Conservation (phyloP, 2,329 filamentous ascomycete genomes). For the Exophiala aquamarina region DNA sequence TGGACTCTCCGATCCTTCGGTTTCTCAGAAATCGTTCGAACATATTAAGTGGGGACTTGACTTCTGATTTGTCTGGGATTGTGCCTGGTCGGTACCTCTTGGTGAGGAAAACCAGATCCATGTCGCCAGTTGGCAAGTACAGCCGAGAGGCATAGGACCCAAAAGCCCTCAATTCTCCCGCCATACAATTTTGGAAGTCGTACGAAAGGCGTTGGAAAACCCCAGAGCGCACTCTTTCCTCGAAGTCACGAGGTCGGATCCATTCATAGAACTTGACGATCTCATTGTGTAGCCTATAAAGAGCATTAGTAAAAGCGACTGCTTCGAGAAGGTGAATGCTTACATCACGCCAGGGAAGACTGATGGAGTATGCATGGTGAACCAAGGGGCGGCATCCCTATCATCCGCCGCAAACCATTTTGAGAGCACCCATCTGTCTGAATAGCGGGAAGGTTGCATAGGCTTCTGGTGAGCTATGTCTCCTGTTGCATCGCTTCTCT, state of each 20-base stretch:
- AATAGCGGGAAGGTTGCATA: not conserved
- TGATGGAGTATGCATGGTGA: constrained; percentile 1
- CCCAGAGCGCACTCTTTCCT: constrained; percentile 71
- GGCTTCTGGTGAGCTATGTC: not conserved
- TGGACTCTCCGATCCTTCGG: constrained; percentile 59
- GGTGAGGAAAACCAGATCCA: constrained; percentile 85
- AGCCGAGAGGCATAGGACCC: constrained; percentile 91
- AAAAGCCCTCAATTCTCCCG: constrained; percentile 69
- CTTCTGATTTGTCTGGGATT: constrained; percentile 39
- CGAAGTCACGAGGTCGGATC: constrained; percentile 73
- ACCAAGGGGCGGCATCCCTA: constrained; percentile 14
- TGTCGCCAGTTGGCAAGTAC: constrained; percentile 78
- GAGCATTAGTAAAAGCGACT: constrained; percentile 5
- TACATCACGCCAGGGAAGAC: constrained; percentile 23
- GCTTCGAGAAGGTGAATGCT: constrained; percentile 3
- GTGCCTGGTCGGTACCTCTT: constrained; percentile 54
- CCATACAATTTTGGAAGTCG: constrained; percentile 58
- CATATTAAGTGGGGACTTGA: constrained; percentile 56
- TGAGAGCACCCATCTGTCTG: constrained; percentile 12
- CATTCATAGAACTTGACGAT: constrained; percentile 86
- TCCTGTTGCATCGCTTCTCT: constrained; percentile 61
- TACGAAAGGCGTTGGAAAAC: constrained; percentile 68
- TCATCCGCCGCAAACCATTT: constrained; percentile 11
- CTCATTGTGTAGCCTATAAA: constrained; percentile 78
- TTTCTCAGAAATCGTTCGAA: constrained; percentile 62